A percentile compares a stretch with the other conserved stretches of the same genome.
Evolutionary conservation across 306 rosid species (phyloP).

Genomic region (Rosa multiflora): DNA sequence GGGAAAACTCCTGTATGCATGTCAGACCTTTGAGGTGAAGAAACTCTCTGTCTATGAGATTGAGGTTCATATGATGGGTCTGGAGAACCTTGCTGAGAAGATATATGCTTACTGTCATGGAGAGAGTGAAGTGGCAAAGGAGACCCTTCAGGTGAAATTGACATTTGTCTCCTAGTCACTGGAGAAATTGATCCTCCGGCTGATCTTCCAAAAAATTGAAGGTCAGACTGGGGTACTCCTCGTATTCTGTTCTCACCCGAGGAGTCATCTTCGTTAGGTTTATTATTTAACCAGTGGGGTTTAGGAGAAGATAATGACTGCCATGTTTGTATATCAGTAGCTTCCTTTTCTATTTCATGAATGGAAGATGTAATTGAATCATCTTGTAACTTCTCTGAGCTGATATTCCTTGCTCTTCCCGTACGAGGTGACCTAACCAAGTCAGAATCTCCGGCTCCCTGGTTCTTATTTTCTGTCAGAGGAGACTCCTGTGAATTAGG

Average conservation of each 20-base stretch:
- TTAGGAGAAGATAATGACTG: conserved; percentile 4
- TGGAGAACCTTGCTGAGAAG: conserved; percentile 11
- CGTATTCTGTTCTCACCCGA: not conserved
- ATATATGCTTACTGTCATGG: not conserved
- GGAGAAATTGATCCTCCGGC: conserved; percentile 7
- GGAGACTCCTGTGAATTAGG: not conserved
- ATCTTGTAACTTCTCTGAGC: not conserved
- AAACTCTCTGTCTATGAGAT: not conserved
- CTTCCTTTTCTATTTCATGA: not conserved
- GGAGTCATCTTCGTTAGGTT: not conserved
- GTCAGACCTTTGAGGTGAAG: not conserved
- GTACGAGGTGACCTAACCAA: not conserved
- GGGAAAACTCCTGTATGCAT: not conserved
- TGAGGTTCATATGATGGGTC: not conserved
- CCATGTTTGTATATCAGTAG: not conserved
- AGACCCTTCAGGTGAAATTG: conserved; percentile 4
- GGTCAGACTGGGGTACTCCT: not conserved
- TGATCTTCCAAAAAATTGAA: not conserved
- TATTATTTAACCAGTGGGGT: not conserved
- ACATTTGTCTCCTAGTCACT: not conserved
- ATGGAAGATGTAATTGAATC: not conserved
- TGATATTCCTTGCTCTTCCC: not conserved
- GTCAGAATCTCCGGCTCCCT: not conserved
- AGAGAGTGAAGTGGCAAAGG: not conserved
- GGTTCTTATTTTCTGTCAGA: not conserved